phyloP scores from a whole-genome alignment of 148 eudicot genomes.

The Pouteria glomerata region DNA sequence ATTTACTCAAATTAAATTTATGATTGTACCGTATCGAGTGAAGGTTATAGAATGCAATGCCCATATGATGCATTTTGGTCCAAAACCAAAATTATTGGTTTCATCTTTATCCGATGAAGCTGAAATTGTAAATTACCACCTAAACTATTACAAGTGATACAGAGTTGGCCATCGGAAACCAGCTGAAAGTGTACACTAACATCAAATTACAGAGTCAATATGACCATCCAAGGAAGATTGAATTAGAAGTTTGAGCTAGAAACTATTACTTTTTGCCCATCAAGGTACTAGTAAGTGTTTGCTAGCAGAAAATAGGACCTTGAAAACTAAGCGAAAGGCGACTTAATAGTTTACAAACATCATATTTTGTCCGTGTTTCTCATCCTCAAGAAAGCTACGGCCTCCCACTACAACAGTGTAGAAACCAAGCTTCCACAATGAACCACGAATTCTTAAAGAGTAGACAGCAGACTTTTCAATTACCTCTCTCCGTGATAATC shows the following conservation, averaged over 20 bases:
- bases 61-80: not conserved
- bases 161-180: too few species aligned
- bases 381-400: not conserved
- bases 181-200: not conserved
- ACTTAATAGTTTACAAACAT: too few species aligned
- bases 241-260: not conserved
- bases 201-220: not conserved
- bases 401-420: not conserved
- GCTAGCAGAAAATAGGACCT: not conserved
- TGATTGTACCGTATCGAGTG: not conserved
- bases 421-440: not conserved
- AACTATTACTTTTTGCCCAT: not conserved
- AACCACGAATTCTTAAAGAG: not conserved
- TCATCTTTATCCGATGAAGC: not conserved
- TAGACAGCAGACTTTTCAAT: not conserved
- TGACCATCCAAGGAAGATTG: not conserved
- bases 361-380: not conserved
- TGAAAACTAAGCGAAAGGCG: not conserved
- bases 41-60: not conserved
- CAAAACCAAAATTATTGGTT: not conserved
- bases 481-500: conserved; percentile 94
- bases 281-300: not conserved
- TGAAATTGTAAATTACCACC: not conserved
- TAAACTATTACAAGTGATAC: not conserved
- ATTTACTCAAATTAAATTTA: not conserved